Conservation (phyloP, 768 basidiomycete species). For the Termitomyces sp. region DNA sequence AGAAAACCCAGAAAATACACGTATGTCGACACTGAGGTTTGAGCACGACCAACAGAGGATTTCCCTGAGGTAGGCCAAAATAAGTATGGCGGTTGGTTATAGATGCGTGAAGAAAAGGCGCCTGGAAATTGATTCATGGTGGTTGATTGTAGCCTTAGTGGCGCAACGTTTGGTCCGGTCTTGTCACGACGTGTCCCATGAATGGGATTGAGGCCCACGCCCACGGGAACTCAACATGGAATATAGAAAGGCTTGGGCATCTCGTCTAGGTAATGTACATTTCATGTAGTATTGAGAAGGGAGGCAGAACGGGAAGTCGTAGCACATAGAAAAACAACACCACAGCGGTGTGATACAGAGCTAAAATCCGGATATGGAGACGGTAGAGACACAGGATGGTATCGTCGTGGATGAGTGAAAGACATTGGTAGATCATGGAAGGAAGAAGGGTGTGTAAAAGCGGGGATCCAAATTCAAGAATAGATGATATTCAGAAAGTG, state of each 20-base stretch:
- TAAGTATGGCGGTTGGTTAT: too few relatives aligned
- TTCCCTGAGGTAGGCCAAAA: too few relatives aligned
- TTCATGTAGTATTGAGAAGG: background rate
- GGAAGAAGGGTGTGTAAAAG: background rate
- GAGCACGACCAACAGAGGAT: too few relatives aligned
- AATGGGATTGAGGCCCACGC: background rate
- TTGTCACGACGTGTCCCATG: background rate
- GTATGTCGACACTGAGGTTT: too few relatives aligned
- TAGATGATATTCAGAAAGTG: conserved; percentile 40
- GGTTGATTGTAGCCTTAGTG: background rate
- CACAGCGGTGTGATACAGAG: background rate
- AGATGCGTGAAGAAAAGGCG: too few relatives aligned
- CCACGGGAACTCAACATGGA: background rate
- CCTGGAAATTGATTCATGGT: background rate
- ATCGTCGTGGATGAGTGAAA: background rate
- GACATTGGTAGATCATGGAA: background rate
- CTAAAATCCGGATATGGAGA: background rate
- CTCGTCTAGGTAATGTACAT: background rate
- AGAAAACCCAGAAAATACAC: too few relatives aligned
- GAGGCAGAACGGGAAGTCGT: background rate
- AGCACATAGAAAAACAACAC: background rate
- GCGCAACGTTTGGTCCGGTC: background rate
- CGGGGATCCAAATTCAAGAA: background rate
- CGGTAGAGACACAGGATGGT: background rate
- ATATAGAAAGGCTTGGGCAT: background rate